A percentile compares a stretch with the other conserved stretches of the same genome.
phyloP scores from a whole-genome alignment of 495 filamentous ascomycete genomes.

The Hypoxylon subgilvum region DNA sequence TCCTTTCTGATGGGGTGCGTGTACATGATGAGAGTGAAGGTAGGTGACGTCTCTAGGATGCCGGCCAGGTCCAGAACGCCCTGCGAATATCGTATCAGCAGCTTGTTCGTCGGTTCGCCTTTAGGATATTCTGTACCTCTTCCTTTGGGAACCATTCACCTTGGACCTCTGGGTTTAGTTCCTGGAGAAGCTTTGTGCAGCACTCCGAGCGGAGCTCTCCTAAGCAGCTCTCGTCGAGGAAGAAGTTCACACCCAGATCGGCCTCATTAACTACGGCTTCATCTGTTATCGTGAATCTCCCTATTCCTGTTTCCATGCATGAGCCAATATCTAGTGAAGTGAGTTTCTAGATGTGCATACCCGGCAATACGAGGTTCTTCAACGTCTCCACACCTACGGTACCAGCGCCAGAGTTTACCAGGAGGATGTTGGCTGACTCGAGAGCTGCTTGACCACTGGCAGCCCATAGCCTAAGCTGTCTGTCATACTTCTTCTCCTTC shows the following conservation, averaged over 20 bases:
- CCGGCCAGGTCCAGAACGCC: constrained; percentile 28
- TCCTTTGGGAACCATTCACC: constrained; percentile 63
- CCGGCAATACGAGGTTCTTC: constrained; percentile 94
- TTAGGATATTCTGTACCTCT: constrained; percentile 43
- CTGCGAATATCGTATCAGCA: constrained; percentile 29
- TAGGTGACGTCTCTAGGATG: constrained; percentile 53
- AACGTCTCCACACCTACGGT: constrained; percentile 89
- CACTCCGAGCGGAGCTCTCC: constrained; percentile 82
- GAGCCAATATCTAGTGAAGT: constrained; percentile 1
- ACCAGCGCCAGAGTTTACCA: constrained; percentile 83
- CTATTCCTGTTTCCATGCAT: constrained; percentile 66
- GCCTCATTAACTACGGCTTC: constrained; percentile 74
- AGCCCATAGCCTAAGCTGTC: constrained; percentile 94
- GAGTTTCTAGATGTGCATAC: constrained; percentile 42
- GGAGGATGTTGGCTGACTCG: constrained; percentile 84
- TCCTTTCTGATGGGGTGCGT: constrained; percentile 69
- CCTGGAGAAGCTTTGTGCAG: constrained; percentile 74
- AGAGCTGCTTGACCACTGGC: constrained; percentile 88
- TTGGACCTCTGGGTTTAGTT: constrained; percentile 95
- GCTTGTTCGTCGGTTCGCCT: constrained; percentile 19
- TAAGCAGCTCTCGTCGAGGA: constrained; percentile 78
- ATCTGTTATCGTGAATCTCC: constrained; percentile 93
- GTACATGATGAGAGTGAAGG: constrained; percentile 76
- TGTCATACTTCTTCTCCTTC: constrained; percentile 93
- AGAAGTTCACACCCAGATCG: constrained; percentile 96